Conservation (phyloP, 1,284 basidiomycete species). For the Pisolithus thermaeus region DNA sequence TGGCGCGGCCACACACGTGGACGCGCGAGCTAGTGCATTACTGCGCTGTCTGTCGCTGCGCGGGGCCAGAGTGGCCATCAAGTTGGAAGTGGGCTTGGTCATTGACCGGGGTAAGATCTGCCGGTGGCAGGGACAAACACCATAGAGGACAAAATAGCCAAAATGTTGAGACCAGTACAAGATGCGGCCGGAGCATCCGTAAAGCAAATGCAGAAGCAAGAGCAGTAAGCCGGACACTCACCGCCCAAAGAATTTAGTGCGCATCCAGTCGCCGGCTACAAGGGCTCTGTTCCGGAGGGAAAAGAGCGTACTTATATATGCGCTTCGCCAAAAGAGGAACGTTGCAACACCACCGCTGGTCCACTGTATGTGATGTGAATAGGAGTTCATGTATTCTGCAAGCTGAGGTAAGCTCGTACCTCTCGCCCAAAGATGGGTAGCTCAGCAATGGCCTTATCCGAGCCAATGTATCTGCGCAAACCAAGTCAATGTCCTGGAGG, state of each 20-base stretch:
- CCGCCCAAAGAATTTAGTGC: constrained; percentile 90
- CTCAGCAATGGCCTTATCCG: constrained; percentile 93
- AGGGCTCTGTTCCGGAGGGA: constrained; percentile 85
- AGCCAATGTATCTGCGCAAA: constrained; percentile 72
- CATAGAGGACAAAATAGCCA: neutral
- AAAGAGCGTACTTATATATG: constrained; percentile 86
- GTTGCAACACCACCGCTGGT: constrained; percentile 64
- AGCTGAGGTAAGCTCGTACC: constrained; percentile 35
- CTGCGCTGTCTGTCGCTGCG: neutral
- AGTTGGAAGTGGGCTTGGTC: neutral
- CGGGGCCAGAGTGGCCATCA: neutral
- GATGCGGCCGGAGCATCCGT: neutral
- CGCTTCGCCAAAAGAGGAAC: constrained; percentile 77
- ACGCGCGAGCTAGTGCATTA: neutral
- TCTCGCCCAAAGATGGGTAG: constrained; percentile 83
- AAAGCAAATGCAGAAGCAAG: neutral
- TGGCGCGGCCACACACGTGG: neutral
- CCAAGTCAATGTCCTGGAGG: neutral
- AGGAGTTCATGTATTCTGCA: constrained; percentile 6
- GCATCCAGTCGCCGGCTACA: constrained; percentile 86
- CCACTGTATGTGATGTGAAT: constrained; percentile 36
- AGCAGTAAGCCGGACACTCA: constrained; percentile 36
- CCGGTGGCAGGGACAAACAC: neutral
- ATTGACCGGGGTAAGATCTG: no score
- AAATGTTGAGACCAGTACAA: no score